A percentile compares a stretch with the other conserved stretches of the same genome.
These are phyloP conservation scores for Saccharomycopsis crataegensis DNA, from an alignment of 1,139 yeast genomes.

Conservation along the genomic window DNA sequence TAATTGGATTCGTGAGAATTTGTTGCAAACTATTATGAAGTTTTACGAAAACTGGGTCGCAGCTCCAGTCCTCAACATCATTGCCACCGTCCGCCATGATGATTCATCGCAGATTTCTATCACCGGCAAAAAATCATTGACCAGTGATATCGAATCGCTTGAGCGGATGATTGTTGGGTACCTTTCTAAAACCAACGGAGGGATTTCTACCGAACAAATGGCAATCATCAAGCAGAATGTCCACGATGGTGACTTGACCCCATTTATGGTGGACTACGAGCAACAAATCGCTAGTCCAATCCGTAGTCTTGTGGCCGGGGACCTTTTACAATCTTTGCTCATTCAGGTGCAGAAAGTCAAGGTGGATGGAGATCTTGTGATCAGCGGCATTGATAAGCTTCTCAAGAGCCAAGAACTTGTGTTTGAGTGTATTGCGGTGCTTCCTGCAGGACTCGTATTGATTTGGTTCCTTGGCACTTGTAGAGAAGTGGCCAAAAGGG, in stretches of 20 bases:
- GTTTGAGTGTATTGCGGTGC: conserved; percentile 82
- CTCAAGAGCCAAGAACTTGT: conserved; percentile 87
- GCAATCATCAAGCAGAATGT: conserved; percentile 29
- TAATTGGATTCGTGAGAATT: conserved; percentile 49
- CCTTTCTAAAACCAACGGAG: conserved; percentile 26
- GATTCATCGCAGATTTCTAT: conserved; percentile 63
- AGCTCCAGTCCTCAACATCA: conserved; percentile 65
- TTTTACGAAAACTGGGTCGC: conserved; percentile 79
- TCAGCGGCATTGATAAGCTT: conserved; percentile 83
- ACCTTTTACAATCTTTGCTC: conserved; percentile 64
- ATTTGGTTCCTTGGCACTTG: conserved; percentile 34
- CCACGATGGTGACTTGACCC: conserved; percentile 64
- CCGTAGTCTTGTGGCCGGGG: conserved; percentile 55
- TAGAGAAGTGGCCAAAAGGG: conserved; percentile 27
- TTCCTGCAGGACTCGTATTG: conserved; percentile 66
- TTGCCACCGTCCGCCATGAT: conserved; percentile 78
- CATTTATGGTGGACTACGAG: conserved; percentile 77
- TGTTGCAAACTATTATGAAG: conserved; percentile 57
- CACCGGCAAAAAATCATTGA: conserved; percentile 70
- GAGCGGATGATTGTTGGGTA: conserved; percentile 85
- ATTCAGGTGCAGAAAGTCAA: conserved; percentile 92
- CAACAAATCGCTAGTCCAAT: conserved; percentile 65
- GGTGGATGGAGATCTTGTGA: conserved; percentile 88
- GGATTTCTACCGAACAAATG: conserved; percentile 22
- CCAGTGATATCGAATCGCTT: conserved; percentile 70